Conservation (phyloP, 139 green algal species). For the Deuterostichococcus epilithicus region DNA sequence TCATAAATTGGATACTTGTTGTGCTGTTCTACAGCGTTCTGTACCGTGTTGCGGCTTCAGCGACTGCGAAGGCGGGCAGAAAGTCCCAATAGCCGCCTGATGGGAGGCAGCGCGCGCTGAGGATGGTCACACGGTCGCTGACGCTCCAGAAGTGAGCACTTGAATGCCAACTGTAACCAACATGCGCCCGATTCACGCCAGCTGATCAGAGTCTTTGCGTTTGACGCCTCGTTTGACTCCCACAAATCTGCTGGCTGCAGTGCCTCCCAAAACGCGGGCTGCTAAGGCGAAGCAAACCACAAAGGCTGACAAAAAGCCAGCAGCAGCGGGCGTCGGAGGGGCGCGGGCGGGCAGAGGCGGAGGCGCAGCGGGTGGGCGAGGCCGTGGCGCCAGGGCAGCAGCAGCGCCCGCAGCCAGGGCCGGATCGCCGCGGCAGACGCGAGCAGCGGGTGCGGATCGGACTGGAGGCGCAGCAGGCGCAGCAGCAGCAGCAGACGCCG, state of each 20-base stretch:
- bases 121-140: not conserved
- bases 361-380: not conserved
- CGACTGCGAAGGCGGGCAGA: too few relatives aligned
- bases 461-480: not conserved
- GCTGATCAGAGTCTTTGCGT: not conserved
- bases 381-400: not conserved
- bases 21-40: too few relatives aligned
- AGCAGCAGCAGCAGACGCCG: not conserved
- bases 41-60: too few relatives aligned
- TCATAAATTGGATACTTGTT: too few relatives aligned
- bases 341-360: not conserved
- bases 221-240: too few relatives aligned
- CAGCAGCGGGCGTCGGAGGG: not conserved
- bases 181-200: not conserved
- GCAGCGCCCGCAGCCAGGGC: not conserved
- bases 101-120: not conserved
- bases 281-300: not conserved
- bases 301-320: not conserved
- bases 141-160: not conserved
- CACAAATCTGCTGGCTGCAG: not conserved
- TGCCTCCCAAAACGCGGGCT: not conserved
- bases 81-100: too few relatives aligned
- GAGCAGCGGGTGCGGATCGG: not conserved
- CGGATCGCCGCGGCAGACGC: not conserved
- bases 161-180: not conserved